Conservation (phyloP, 2,329 filamentous ascomycete species). For the Westerdykella sp. region DNA sequence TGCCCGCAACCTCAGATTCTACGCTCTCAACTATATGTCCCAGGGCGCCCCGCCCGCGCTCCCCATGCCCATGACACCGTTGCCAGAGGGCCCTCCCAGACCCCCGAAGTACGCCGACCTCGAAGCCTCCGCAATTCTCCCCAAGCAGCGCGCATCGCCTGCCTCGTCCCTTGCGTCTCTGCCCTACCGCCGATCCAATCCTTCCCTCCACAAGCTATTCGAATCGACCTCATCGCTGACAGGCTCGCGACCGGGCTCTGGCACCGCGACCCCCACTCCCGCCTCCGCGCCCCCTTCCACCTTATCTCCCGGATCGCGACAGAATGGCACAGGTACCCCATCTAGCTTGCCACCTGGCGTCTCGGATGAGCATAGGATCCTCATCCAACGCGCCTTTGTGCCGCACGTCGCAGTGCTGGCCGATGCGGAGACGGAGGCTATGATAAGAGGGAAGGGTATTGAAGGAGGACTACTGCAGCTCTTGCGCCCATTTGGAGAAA, state of each 20-base stretch:
- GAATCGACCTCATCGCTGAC: slow-evolving; percentile 45
- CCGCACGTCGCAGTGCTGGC: slow-evolving; percentile 82
- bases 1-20: slow-evolving; percentile 24
- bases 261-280: slow-evolving; percentile 39
- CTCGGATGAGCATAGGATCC: slow-evolving; percentile 51
- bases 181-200: slow-evolving; percentile 49
- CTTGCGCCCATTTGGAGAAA: slow-evolving; percentile 84
- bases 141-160: slow-evolving; percentile 55
- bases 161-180: slow-evolving; percentile 55
- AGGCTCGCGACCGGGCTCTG: slow-evolving; percentile 37
- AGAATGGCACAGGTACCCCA: slow-evolving; percentile 36
- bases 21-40: slow-evolving; percentile 24
- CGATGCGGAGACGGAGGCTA: slow-evolving; percentile 76
- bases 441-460: slow-evolving; percentile 80
- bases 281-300: slow-evolving; percentile 34
- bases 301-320: slow-evolving; percentile 39
- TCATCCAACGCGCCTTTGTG: slow-evolving; percentile 79
- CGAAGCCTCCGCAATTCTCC: slow-evolving; percentile 54
- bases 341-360: slow-evolving; percentile 36
- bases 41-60: slow-evolving; percentile 34
- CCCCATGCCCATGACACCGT: slow-evolving; percentile 34
- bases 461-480: slow-evolving; percentile 75
- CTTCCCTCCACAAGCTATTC: slow-evolving; percentile 49
- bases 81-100: slow-evolving; percentile 35
- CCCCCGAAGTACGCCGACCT: slow-evolving; percentile 45